A percentile compares a stretch with the other conserved stretches of the same genome.
Evolutionary conservation across 2,329 filamentous ascomycete genomes (phyloP).

Genomic region (Fusarium incarnatum): DNA sequence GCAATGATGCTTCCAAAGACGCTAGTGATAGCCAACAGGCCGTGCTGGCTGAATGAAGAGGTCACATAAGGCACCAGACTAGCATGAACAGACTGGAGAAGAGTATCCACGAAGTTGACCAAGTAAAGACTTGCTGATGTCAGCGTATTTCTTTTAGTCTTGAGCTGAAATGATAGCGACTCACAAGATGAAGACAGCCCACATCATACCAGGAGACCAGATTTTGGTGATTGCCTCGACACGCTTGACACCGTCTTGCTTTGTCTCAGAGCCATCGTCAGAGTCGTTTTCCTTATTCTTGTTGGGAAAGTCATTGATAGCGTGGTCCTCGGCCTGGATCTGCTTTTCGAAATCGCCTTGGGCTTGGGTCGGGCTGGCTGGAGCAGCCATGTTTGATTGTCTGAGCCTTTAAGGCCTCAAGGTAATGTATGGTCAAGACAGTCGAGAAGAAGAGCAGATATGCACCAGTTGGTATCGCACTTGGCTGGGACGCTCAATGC

Average conservation of each 20-base stretch:
- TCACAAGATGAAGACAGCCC: constrained; percentile 56
- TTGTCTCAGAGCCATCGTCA: constrained; percentile 43
- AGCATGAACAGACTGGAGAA: constrained; percentile 54
- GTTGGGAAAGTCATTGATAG: constrained; percentile 11
- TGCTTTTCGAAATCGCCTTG: constrained; percentile 35
- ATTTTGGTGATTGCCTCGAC: constrained; percentile 56
- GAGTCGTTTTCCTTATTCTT: constrained; percentile 33
- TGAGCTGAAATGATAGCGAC: neutral
- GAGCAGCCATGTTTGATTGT: constrained; percentile 5
- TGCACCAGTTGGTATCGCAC: neutral
- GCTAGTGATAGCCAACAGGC: constrained; percentile 71
- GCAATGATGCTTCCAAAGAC: constrained; percentile 66
- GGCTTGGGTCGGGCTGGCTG: constrained; percentile 7
- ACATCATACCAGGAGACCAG: constrained; percentile 54
- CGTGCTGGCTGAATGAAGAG: constrained; percentile 72
- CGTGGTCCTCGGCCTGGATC: constrained; percentile 19
- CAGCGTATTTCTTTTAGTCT: neutral
- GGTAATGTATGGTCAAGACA: neutral
- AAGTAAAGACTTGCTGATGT: constrained; percentile 52
- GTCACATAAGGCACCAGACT: constrained; percentile 73
- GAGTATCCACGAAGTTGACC: constrained; percentile 53
- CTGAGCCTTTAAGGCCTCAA: neutral
- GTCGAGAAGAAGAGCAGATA: neutral
- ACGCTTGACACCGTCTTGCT: constrained; percentile 54
- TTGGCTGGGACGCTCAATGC: neutral